Evolutionary conservation across 2,329 filamentous ascomycete genomes (phyloP), one percentile per base, ranked within the genome.

Genomic region (Penicillium sclerotiorum): DNA sequence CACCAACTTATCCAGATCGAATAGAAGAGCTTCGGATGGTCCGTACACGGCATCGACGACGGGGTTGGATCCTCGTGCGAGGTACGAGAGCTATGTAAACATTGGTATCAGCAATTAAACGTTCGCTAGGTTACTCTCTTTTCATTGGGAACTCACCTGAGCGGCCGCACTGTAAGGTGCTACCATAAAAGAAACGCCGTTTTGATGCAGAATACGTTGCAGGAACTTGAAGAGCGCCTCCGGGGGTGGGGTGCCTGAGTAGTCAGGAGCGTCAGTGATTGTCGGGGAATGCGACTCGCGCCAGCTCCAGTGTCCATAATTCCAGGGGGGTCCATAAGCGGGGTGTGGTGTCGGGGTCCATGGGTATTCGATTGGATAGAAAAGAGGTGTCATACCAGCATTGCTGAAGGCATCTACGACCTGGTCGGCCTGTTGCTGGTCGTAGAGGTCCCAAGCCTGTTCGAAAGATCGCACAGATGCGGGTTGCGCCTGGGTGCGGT

Each of bases 371-470:
- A 18, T 32, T 20, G 25, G n/a, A 28, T 36, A 27, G 32, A 36
- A n/a, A n/a, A n/a, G n/a, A n/a, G n/a, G 35, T 30, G 42, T 21
- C 72, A 57, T 80, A 91, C 90, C 86, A 61, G 87, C 87, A 66
- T 86, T 86, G 55, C 91, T 91, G 74, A 97, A 97, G n/a, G 87
- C 86, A 49, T 82, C 77, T 6, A 97, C 93, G 13, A 94, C 91
- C 58, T 88, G 81, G 57, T 88, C 84, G 12, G 91, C 89, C 61
- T 90, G 80, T 46, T 89, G 85, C 56, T 86, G 82, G 64, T 91
- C 88, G 72, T 99, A 99, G 39, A 95, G 75, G 3, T 83, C 81
- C 93, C 94, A 99, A 4, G 93, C 94, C 50, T 86, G 77, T 58
- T 89, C 82, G 44, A 90, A 90, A 58, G 86, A 85, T 41, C 81